A percentile compares a stretch with the other conserved stretches of the same genome.
These are phyloP conservation scores for Trichoderma sp. DNA, from an alignment of 2,329 filamentous ascomycete species.

Conservation along the genomic window DNA sequence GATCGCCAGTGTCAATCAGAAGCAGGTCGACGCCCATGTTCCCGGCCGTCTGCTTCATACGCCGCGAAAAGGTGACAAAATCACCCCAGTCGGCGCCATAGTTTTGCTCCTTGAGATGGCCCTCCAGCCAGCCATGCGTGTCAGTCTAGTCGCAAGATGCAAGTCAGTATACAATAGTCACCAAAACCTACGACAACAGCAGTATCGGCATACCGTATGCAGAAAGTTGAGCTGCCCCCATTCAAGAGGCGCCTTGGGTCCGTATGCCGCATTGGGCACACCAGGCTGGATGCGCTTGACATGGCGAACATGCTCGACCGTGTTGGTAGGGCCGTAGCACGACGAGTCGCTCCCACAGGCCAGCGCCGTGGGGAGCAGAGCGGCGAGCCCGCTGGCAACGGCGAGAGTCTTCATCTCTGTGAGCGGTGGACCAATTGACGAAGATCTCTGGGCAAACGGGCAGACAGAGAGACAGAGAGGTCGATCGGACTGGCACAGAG, in stretches of 20 bases:
- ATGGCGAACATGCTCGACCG: constrained; percentile 45
- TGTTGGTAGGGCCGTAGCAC: constrained; percentile 43
- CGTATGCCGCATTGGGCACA: constrained; percentile 41
- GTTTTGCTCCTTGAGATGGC: constrained; percentile 60
- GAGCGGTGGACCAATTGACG: neutral
- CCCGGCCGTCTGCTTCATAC: constrained; percentile 58
- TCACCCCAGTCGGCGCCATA: constrained; percentile 67
- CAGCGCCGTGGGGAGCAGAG: constrained; percentile 24
- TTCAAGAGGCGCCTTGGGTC: constrained; percentile 48
- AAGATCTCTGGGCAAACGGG: neutral
- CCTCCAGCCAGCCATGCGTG: constrained; percentile 60
- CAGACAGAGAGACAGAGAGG: neutral
- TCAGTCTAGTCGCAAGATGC: constrained; percentile 43
- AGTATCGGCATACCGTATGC: constrained; percentile 46
- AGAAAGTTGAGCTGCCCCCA: constrained; percentile 64
- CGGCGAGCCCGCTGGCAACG: constrained; percentile 20
- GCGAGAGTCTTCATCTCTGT: constrained; percentile 20
- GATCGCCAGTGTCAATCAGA: constrained; percentile 60
- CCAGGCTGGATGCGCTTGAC: constrained; percentile 51
- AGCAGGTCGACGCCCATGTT: constrained; percentile 58
- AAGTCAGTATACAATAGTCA: neutral
- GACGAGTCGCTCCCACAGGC: constrained; percentile 36
- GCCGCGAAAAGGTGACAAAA: constrained; percentile 58
- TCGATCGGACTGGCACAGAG: neutral
- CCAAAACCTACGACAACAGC: neutral